These are phyloP conservation scores for Metschnikowia picachoensis DNA, from an alignment of 805 yeast genomes.

Conservation along the genomic window DNA sequence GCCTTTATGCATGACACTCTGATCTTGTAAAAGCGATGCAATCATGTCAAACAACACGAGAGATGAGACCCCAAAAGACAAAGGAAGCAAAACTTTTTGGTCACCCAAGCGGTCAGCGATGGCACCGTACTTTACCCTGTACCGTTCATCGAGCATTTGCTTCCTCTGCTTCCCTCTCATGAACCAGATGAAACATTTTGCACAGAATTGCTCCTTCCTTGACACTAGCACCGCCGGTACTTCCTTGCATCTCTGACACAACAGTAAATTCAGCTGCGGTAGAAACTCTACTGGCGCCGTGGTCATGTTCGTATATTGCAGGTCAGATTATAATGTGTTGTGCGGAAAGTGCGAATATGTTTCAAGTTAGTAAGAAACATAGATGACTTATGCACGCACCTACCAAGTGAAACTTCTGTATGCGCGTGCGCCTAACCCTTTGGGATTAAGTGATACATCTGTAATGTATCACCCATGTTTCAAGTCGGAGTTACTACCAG, in stretches of 20 bases:
- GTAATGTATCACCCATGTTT: too few relatives aligned
- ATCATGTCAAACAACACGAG: conserved; percentile 66
- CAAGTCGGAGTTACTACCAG: too few relatives aligned
- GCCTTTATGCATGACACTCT: conserved; percentile 56
- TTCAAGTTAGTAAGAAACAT: too few relatives aligned
- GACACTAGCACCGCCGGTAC: conserved; percentile 43
- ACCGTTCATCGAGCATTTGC: conserved; percentile 67
- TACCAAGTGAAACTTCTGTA: too few relatives aligned
- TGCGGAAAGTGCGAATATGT: too few relatives aligned
- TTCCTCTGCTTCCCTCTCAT: conserved; percentile 77
- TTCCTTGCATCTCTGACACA: conserved; percentile 50
- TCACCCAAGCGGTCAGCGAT: conserved; percentile 28
- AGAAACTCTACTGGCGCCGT: conserved; percentile 16
- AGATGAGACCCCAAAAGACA: conserved; percentile 68
- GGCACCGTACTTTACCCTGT: conserved; percentile 62
- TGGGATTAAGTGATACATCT: too few relatives aligned
- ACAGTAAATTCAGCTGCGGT: neutral
- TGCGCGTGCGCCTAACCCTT: too few relatives aligned
- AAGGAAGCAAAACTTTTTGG: conserved; percentile 52
- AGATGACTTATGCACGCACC: too few relatives aligned
- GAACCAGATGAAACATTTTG: conserved; percentile 65
- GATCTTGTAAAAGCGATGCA: conserved; percentile 58
- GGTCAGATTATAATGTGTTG: too few relatives aligned
- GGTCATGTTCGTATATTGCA: conserved; percentile 4
- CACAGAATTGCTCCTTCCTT: conserved; percentile 65